Evolutionary conservation across 805 yeast species (phyloP).

Genomic region (Nakazawaea holstii): DNA sequence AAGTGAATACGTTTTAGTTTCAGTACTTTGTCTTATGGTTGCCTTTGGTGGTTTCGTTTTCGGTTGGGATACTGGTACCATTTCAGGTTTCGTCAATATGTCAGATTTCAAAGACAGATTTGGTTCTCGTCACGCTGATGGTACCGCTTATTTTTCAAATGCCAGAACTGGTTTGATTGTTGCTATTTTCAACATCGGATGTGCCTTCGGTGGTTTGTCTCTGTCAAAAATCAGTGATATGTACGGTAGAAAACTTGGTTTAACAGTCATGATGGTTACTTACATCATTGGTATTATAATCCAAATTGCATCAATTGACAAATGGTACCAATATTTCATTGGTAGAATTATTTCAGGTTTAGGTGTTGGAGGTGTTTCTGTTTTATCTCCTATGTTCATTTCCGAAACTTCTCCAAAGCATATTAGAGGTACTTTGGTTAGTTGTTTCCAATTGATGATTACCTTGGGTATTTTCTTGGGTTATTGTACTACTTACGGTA

Average conservation of each 20-base stretch:
- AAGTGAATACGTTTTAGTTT: constrained; percentile 20
- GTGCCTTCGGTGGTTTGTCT: constrained; percentile 67
- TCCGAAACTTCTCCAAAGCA: constrained; percentile 68
- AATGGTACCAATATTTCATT: constrained; percentile 60
- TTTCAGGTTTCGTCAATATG: constrained; percentile 67
- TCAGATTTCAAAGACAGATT: constrained; percentile 47
- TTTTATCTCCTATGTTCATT: constrained; percentile 52
- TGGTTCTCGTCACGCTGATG: constrained; percentile 38
- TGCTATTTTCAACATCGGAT: constrained; percentile 65
- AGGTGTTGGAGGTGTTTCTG: constrained; percentile 51
- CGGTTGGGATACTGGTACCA: constrained; percentile 78
- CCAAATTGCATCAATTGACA: constrained; percentile 47
- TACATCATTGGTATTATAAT: constrained; percentile 58
- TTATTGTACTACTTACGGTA: constrained; percentile 61
- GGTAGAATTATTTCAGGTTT: constrained; percentile 57
- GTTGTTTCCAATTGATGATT: constrained; percentile 64
- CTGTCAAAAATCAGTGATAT: constrained; percentile 54
- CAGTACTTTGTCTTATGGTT: constrained; percentile 43
- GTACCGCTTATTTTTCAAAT: constrained; percentile 39
- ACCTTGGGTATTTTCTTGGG: constrained; percentile 70
- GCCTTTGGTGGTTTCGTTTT: constrained; percentile 77
- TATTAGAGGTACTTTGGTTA: constrained; percentile 66
- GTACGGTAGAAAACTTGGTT: constrained; percentile 55
- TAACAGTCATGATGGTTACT: constrained; percentile 46
- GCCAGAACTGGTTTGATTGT: constrained; percentile 59